Evolutionary conservation across 148 eudicot genomes (phyloP).

Genomic region (Silene uniflora): DNA sequence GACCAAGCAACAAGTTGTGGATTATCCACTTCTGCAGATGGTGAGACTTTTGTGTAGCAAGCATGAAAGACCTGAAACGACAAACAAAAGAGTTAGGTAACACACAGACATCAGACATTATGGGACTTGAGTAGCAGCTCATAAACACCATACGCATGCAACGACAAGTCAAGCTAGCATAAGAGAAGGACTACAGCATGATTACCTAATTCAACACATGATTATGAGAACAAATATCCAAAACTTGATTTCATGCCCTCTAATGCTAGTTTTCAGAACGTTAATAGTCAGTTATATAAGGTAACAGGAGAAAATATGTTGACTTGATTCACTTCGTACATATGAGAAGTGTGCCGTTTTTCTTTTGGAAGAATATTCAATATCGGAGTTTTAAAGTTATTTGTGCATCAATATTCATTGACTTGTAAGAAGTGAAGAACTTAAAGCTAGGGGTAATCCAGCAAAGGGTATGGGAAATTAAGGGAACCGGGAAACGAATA

Average conservation of each 20-base stretch:
- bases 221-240: not conserved
- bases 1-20: slow-evolving; percentile 98
- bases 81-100: not conserved
- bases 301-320: too few relatives aligned
- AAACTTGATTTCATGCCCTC: not conserved
- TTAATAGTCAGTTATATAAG: not conserved
- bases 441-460: too few relatives aligned
- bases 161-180: not conserved
- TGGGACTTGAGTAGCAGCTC: slow-evolving; percentile 3
- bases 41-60: slow-evolving; percentile 80
- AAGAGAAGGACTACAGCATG: not conserved
- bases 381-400: too few relatives aligned
- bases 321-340: too few relatives aligned
- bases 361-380: too few relatives aligned
- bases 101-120: not conserved
- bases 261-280: not conserved
- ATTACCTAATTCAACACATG: not conserved
- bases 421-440: too few relatives aligned
- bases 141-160: not conserved
- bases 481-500: too few relatives aligned
- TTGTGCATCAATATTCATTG: too few relatives aligned
- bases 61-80: slow-evolving; percentile 69
- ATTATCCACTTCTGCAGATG: slow-evolving; percentile 77
- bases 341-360: too few relatives aligned
- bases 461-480: too few relatives aligned